Conservation (phyloP, 441 rosid species). For the Bruguiera hainesii region DNA sequence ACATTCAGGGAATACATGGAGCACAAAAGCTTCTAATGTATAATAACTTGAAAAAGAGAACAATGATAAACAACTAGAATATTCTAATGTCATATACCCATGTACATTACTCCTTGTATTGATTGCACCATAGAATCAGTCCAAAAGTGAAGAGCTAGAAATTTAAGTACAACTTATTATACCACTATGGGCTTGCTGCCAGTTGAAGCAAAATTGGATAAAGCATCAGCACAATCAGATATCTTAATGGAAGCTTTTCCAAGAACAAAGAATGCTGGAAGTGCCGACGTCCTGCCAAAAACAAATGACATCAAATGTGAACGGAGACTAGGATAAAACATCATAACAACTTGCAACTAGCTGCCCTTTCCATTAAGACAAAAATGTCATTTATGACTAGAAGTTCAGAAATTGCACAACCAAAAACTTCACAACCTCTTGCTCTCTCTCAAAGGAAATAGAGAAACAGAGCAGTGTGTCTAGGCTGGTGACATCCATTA, state of each 20-base stretch:
- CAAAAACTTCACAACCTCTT: no score
- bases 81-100: background rate
- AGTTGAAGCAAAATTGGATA: slow-evolving; percentile 32
- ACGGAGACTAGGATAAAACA: background rate
- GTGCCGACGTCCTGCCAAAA: slow-evolving; percentile 61
- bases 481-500: no score
- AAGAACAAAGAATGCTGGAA: slow-evolving; percentile 78
- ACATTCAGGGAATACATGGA: no score
- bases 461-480: no score
- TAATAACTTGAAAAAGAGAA: no score
- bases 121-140: slow-evolving; percentile 4
- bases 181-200: slow-evolving; percentile 62
- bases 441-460: no score
- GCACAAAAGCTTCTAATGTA: no score
- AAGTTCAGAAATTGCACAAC: background rate
- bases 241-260: slow-evolving; percentile 61
- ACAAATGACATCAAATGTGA: slow-evolving; percentile 3
- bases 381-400: background rate
- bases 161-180: slow-evolving; percentile 15
- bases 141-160: background rate
- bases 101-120: background rate
- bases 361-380: no score
- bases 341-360: background rate
- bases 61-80: no score
- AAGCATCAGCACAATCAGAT: slow-evolving; percentile 42